Percentiles rank a stretch among this genome's conserved stretches.
Evolutionary conservation across 768 basidiomycete species (phyloP).

Genomic region (Pleurotus cornucopiae): DNA sequence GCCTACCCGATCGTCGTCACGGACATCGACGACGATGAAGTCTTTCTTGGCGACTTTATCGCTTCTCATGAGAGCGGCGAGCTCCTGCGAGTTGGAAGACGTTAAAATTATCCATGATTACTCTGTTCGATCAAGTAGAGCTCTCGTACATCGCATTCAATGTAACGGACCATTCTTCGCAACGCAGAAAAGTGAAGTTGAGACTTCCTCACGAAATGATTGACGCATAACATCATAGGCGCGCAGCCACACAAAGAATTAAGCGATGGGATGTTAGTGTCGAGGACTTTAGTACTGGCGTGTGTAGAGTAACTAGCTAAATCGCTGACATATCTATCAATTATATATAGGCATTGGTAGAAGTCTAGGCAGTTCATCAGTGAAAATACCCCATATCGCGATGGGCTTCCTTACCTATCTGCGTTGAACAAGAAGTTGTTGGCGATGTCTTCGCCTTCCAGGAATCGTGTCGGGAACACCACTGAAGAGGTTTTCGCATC

Average conservation of each 20-base stretch:
- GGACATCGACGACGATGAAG: slow-evolving; percentile 77
- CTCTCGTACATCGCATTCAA: slow-evolving; percentile 1
- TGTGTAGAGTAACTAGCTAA: too few relatives aligned
- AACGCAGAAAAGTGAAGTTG: background rate
- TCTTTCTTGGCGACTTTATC: slow-evolving; percentile 57
- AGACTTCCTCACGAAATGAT: too few relatives aligned
- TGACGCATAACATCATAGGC: too few relatives aligned
- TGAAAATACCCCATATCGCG: too few relatives aligned
- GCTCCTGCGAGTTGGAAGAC: slow-evolving; percentile 41
- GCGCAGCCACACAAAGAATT: too few relatives aligned
- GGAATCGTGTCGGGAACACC: slow-evolving; percentile 76
- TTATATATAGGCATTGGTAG: background rate
- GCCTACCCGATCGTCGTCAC: slow-evolving; percentile 77
- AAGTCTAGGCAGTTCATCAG: background rate
- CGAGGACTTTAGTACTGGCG: too few relatives aligned
- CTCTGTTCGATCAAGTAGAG: too few relatives aligned
- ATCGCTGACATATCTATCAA: background rate
- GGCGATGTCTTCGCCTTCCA: slow-evolving; percentile 89
- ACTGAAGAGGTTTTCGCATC: slow-evolving; percentile 40
- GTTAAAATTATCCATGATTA: background rate
- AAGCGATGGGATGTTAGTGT: too few relatives aligned
- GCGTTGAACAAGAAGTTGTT: slow-evolving; percentile 94
- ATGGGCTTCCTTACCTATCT: slow-evolving; percentile 50
- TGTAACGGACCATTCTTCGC: background rate
- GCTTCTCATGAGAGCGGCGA: slow-evolving; percentile 66